These are phyloP conservation scores for Rhodofomes roseus DNA, from an alignment of 1,284 basidiomycete genomes.

Conservation along the genomic window DNA sequence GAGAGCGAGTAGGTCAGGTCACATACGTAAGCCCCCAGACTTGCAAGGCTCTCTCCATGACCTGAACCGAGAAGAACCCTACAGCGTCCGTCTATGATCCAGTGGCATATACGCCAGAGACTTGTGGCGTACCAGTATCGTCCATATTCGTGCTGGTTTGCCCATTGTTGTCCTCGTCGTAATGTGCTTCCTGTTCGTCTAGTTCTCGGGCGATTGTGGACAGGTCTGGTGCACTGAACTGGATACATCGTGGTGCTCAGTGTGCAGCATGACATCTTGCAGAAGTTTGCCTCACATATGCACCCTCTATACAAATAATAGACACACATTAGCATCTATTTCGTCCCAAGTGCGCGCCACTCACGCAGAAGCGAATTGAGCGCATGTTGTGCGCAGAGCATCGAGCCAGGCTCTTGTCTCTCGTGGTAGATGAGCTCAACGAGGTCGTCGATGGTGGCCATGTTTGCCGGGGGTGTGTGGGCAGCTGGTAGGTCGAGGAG, in stretches of 20 bases:
- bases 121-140: constrained; percentile 60
- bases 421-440: constrained; percentile 70
- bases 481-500: neutral
- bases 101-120: constrained; percentile 1
- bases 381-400: constrained; percentile 86
- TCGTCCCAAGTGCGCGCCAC: constrained; percentile 23
- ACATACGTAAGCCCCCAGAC: constrained; percentile 79
- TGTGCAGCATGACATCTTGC: neutral
- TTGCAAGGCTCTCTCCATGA: constrained; percentile 75
- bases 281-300: constrained; percentile 49
- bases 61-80: constrained; percentile 88
- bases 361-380: constrained; percentile 76
- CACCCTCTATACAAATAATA: constrained; percentile 47
- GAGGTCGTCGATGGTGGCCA: constrained; percentile 57
- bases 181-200: constrained; percentile 44
- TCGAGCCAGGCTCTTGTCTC: constrained; percentile 69
- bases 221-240: constrained; percentile 87
- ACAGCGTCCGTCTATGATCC: neutral
- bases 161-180: constrained; percentile 38
- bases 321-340: constrained; percentile 8
- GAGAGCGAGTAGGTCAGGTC: neutral
- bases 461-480: constrained; percentile 21
- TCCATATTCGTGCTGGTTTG: constrained; percentile 78
- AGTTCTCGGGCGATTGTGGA: constrained; percentile 74
- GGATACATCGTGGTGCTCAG: constrained; percentile 10